These are phyloP conservation scores for Lentinula sp. DNA, from an alignment of 768 basidiomycete species.

Conservation along the genomic window DNA sequence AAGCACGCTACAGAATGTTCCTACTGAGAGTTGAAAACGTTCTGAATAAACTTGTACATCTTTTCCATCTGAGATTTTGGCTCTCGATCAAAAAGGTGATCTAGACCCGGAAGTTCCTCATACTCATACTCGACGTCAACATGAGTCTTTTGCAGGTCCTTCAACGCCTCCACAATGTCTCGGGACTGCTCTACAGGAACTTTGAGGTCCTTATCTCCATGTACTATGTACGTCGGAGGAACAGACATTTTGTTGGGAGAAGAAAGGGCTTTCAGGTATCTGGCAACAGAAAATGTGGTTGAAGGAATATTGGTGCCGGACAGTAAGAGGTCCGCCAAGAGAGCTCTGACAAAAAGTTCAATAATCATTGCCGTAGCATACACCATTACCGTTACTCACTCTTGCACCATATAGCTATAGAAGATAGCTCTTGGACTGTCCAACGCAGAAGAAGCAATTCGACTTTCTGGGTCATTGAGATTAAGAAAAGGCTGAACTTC, in stretches of 20 bases:
- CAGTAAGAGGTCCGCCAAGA: constrained; percentile 23
- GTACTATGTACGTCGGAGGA: constrained; percentile 29
- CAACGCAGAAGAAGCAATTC: constrained; percentile 16
- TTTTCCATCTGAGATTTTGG: constrained; percentile 24
- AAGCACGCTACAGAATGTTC: too few species aligned
- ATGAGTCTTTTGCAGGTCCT: constrained; percentile 10
- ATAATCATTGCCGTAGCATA: too few species aligned
- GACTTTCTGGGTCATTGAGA: constrained; percentile 15
- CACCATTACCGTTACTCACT: constrained; percentile 19
- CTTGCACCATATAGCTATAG: constrained; percentile 35
- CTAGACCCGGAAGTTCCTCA: constrained; percentile 24
- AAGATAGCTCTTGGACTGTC: constrained; percentile 25
- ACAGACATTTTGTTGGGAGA: constrained; percentile 14
- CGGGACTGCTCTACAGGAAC: constrained; percentile 27
- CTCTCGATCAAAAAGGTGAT: constrained; percentile 30
- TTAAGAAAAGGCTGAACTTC: constrained; percentile 27
- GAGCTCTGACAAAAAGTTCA: constrained; percentile 15
- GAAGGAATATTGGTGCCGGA: constrained; percentile 25
- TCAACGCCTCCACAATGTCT: constrained; percentile 24
- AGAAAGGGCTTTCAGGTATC: constrained; percentile 13
- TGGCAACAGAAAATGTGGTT: constrained; percentile 22
- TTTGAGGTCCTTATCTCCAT: constrained; percentile 28
- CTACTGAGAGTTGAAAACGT: constrained; percentile 5
- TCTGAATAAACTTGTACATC: constrained; percentile 25
- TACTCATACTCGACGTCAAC: constrained; percentile 19